phyloP scores from a whole-genome alignment of 441 rosid species.

The Melastoma candidum region DNA sequence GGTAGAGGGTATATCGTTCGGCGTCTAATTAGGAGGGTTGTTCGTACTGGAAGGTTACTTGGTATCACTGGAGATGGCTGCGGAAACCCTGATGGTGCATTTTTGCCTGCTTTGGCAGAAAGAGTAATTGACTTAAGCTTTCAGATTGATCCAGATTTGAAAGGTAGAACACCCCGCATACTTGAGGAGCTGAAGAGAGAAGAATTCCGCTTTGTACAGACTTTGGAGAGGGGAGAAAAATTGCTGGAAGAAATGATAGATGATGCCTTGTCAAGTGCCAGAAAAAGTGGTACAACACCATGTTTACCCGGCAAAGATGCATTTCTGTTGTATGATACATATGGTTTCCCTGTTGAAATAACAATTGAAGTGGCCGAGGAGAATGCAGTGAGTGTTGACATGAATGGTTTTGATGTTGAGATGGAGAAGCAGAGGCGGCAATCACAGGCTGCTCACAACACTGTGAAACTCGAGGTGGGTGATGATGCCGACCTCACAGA shows the following conservation, averaged over 20 bases:
- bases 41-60: slow-evolving; percentile 75
- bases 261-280: slow-evolving; percentile 39
- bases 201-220: slow-evolving; percentile 80
- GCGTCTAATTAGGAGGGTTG: slow-evolving; percentile 84
- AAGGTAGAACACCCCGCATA: slow-evolving; percentile 43
- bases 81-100: slow-evolving; percentile 54
- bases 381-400: slow-evolving; percentile 53
- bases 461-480: slow-evolving; percentile 64
- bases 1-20: slow-evolving; percentile 94
- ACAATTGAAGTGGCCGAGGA: slow-evolving; percentile 81
- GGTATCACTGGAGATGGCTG: slow-evolving; percentile 58
- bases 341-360: slow-evolving; percentile 89
- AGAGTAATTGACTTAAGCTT: slow-evolving; percentile 69
- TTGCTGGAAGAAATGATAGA: slow-evolving; percentile 65
- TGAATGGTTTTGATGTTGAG: slow-evolving; percentile 58
- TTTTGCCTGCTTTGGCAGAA: slow-evolving; percentile 63
- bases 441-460: slow-evolving; percentile 82
- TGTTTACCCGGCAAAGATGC: slow-evolving; percentile 70
- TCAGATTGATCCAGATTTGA: slow-evolving; percentile 58
- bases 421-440: slow-evolving; percentile 87
- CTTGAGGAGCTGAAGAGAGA: slow-evolving; percentile 75
- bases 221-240: slow-evolving; percentile 87
- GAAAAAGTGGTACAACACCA: slow-evolving; percentile 32
- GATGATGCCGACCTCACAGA: slow-evolving; percentile 41
- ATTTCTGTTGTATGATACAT: slow-evolving; percentile 75